These are phyloP conservation scores for Thecaphora frezii DNA, from an alignment of 1,284 basidiomycete species.

Conservation along the genomic window DNA sequence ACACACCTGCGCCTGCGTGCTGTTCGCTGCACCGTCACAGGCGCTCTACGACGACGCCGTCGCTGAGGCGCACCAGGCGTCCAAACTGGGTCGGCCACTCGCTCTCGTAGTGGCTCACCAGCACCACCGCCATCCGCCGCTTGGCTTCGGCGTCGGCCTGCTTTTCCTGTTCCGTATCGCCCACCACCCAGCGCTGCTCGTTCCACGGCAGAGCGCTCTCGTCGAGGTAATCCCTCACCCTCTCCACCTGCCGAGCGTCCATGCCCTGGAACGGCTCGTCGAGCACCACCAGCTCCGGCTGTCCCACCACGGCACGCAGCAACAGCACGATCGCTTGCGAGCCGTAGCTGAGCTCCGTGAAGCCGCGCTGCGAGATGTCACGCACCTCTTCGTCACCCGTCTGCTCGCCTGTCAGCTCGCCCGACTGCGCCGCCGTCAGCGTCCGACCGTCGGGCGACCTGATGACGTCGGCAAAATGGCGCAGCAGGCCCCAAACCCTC, in stretches of 20 bases:
- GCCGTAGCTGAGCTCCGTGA: constrained; percentile 37
- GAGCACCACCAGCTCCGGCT: constrained; percentile 46
- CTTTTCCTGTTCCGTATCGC: constrained; percentile 5
- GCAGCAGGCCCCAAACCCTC: constrained; percentile 22
- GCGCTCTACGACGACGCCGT: constrained; percentile 39
- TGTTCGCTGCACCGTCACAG: constrained; percentile 10
- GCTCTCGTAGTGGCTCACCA: constrained; percentile 54
- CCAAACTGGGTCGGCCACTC: constrained; percentile 51
- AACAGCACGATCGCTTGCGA: constrained; percentile 53
- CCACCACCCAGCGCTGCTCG: constrained; percentile 10
- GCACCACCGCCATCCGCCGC: constrained; percentile 31
- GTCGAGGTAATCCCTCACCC: constrained; percentile 41
- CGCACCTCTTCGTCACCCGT: constrained; percentile 2
- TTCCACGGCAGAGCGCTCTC: neutral
- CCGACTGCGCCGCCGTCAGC: neutral
- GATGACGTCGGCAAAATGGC: constrained; percentile 37
- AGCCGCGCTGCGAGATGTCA: constrained; percentile 15
- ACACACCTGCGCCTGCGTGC: too few species aligned
- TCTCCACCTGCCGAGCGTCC: constrained; percentile 38
- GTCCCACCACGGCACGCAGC: constrained; percentile 45
- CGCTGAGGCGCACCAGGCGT: constrained; percentile 31
- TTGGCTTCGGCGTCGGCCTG: constrained; percentile 15
- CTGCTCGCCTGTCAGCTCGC: neutral
- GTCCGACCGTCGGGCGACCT: constrained; percentile 3
- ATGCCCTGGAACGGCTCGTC: constrained; percentile 59